These are phyloP conservation scores for Hibiscus trionum DNA, from an alignment of 345 rosid genomes.

Conservation along the genomic window DNA sequence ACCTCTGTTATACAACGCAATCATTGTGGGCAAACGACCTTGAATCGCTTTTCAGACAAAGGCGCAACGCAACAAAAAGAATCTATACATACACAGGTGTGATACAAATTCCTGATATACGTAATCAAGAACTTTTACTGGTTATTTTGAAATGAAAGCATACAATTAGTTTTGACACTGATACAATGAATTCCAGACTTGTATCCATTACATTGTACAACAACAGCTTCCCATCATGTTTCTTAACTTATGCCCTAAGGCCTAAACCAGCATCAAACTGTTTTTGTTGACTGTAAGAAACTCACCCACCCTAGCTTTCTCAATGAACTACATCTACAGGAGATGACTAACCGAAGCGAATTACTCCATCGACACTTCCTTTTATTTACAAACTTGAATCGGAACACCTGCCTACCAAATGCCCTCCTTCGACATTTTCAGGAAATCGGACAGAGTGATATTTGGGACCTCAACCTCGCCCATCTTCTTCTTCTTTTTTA, in stretches of 20 bases:
- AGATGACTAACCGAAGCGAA: background rate
- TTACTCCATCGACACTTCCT: constrained; percentile 1
- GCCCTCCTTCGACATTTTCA: constrained; percentile 83
- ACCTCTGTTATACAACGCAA: no score
- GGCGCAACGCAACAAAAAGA: no score
- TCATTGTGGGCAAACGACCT: no score
- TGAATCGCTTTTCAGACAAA: no score
- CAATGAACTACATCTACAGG: constrained; percentile 7
- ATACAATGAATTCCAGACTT: background rate
- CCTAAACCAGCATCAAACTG: background rate
- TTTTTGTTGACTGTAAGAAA: background rate
- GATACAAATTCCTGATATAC: no score
- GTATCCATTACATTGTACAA: background rate
- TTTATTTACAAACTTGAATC: constrained; percentile 19
- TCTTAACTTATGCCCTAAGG: background rate
- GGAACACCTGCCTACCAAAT: constrained; percentile 39
- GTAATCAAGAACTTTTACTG: no score
- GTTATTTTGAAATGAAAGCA: background rate
- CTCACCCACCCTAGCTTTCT: background rate
- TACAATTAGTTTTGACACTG: background rate
- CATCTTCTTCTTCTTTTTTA: constrained; percentile 45
- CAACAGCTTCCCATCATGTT: background rate
- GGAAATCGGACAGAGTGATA: constrained; percentile 53
- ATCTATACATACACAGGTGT: no score
- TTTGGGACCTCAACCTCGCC: constrained; percentile 44